Percentiles rank a stretch among this genome's conserved stretches.
Conservation (phyloP, 495 filamentous ascomycete species). For the Bacidia rubella region DNA sequence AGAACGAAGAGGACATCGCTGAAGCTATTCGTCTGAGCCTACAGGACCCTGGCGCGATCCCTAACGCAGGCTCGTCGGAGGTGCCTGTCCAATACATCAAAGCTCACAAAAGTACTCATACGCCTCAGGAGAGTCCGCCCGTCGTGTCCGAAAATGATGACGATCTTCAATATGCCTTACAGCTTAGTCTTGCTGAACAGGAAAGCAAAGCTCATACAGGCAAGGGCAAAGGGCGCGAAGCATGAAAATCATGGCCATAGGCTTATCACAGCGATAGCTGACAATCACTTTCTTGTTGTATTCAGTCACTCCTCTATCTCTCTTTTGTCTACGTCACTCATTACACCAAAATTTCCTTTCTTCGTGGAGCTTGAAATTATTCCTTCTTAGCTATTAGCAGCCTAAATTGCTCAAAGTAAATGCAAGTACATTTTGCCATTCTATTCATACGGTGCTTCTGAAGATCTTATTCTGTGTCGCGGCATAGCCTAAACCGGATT, state of each 20-base stretch:
- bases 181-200: slow-evolving; percentile 74
- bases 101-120: too few relatives aligned
- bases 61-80: slow-evolving; percentile 13
- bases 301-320: too few relatives aligned
- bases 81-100: slow-evolving; percentile 16
- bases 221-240: slow-evolving; percentile 29
- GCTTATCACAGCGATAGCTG: too few relatives aligned
- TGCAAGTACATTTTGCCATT: too few relatives aligned
- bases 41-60: slow-evolving; percentile 31
- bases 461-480: too few relatives aligned
- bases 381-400: too few relatives aligned
- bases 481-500: too few relatives aligned
- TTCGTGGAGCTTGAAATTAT: not conserved
- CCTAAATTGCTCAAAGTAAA: too few relatives aligned
- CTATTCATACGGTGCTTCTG: too few relatives aligned
- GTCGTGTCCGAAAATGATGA: slow-evolving; percentile 40
- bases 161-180: slow-evolving; percentile 73
- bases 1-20: slow-evolving; percentile 46
- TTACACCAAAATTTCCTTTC: not conserved
- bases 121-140: too few relatives aligned
- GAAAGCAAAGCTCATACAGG: slow-evolving; percentile 38
- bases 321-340: not conserved
- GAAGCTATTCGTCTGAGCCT: slow-evolving; percentile 70
- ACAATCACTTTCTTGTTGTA: not conserved
- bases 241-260: not conserved